Base-by-base conservation (phyloP, 805 yeast species). In the Candida endomychidarum region DNA sequence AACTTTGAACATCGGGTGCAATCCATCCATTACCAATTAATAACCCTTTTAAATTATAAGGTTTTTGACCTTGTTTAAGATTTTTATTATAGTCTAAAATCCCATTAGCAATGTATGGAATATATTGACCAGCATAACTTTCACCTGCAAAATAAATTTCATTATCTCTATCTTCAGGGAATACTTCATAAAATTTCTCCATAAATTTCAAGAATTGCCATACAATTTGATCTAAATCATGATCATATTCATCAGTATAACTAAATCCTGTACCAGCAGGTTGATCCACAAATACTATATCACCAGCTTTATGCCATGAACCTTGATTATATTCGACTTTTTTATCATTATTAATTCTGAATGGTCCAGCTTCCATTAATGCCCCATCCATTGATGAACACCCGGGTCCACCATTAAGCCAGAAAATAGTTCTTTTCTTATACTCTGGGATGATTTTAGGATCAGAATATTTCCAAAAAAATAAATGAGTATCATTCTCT, bases 331-430 rank as follows among this genome's bases (percentile, higher is more conserved):
- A 60, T 10, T 57, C 60, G 7, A 87, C 72, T 37, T 70, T 57
- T 10, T 48, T 45, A 7, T 74, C 54, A 0, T 57, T 49, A 48
- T 67, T 63, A 14, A 88, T 74, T 39, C 96, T 70, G 31, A 88
- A 76, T 0, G 99, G 98, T 0, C 99, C 99, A 3, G 81, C 65
- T 60, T 93, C 99, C 78, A 90, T 78, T 48, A 93, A 58, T 0
- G 96, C 96, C 11, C 99, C 99, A 62, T 93, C 99, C 93, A 91
- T 80, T 0, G 97, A 89, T 2, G 96, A 89, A 60, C 99, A 93
- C 0, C 99, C 99, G 0, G 99, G 99, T 0, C 99, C 99, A 27
- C 99, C 99, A 59, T 93, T 93, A 16, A 93, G 72, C 98, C 99
- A 93, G 40, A 93, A 73, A 7, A 84, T 73, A 16, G 85, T 70